A percentile compares a stretch with the other conserved stretches of the same genome.
phyloP scores from a whole-genome alignment of 345 rosid species.

The Nasturtium officinale region DNA sequence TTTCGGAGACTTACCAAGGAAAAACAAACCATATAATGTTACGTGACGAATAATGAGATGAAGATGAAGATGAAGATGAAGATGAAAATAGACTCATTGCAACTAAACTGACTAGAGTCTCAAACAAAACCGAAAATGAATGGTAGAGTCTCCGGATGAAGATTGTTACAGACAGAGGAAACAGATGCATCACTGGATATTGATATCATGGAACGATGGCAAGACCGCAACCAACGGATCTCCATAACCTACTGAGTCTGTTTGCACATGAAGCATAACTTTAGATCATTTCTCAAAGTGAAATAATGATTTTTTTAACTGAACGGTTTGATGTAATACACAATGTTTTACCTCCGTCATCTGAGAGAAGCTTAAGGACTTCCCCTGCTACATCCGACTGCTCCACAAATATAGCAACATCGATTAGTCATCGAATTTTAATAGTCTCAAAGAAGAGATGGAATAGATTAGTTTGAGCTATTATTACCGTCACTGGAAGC shows the following conservation, averaged over 20 bases:
- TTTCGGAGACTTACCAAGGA: background rate
- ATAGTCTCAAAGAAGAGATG: slow-evolving; percentile 19
- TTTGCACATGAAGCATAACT: slow-evolving; percentile 10
- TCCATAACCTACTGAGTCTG: slow-evolving; percentile 88
- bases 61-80: background rate
- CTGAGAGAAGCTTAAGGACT: slow-evolving; percentile 75
- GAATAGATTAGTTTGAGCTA: slow-evolving; percentile 16
- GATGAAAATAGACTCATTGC: slow-evolving; percentile 24
- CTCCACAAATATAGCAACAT: slow-evolving; percentile 39
- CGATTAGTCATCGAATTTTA: background rate
- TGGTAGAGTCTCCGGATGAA: slow-evolving; percentile 15
- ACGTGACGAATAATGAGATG: slow-evolving; percentile 5
- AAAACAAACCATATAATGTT: background rate
- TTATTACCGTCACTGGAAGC: slow-evolving; percentile 81
- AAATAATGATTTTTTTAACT: background rate
- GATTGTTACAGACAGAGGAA: background rate
- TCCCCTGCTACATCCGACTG: slow-evolving; percentile 95
- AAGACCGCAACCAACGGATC: slow-evolving; percentile 86
- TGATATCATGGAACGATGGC: slow-evolving; percentile 75
- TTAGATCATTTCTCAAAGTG: background rate
- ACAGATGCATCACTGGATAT: slow-evolving; percentile 35
- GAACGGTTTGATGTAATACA: background rate
- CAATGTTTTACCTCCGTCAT: slow-evolving; percentile 74
- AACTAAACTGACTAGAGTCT: slow-evolving; percentile 11
- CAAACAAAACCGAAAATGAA: slow-evolving; percentile 24